Base-by-base conservation (phyloP, 768 basidiomycete genomes). In the Termitomyces sp. region DNA sequence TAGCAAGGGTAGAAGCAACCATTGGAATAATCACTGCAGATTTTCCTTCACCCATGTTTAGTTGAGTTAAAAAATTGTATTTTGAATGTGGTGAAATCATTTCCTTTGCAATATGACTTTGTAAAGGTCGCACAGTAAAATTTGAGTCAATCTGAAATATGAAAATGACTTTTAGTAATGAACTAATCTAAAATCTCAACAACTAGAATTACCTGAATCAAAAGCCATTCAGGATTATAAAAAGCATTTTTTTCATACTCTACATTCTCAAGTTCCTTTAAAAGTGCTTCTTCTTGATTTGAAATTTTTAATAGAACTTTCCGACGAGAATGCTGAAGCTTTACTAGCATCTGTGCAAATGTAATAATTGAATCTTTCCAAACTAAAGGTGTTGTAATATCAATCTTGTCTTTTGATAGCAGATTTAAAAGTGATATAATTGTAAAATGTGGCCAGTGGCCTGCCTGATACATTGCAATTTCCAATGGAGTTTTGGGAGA, bases 31-130 rank as follows among this genome's bases (percentile, higher is more conserved):
- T 84, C 4, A 80, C 79, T 4, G 74, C 71, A 12, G 79, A 75
- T 58, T 84, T 82, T 1, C 82, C 83, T 54, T 84, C 82, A 2
- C 82, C 82, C 82, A 84, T 84, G 49, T 84, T 81, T 16, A 83
- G 74, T 41, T 83, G 82, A 29, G 79, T 67, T 6, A 72, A 64
- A 0, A 75, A 74, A 48, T 78, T 84, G 8, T 60, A 16, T 2
- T 59, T 56, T 0, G 66, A 71, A 1, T 54, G 56, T 0, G 83
- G 81, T 0, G 63, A 53, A 24, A 79, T 77, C 82, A 84, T 83
- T 49, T 80, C 73, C 4, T 61, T 52, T 0, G 80, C 77, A 9
- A 83, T 66, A 0, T 64, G 51, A 0, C 66, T 65, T 57, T 84
- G 82, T 16, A 81, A 61, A 0, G 70, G 68, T 5, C 82, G 78